phyloP scores from a whole-genome alignment of 176 grass and related monocot species.

The Oryza glaberrima region DNA sequence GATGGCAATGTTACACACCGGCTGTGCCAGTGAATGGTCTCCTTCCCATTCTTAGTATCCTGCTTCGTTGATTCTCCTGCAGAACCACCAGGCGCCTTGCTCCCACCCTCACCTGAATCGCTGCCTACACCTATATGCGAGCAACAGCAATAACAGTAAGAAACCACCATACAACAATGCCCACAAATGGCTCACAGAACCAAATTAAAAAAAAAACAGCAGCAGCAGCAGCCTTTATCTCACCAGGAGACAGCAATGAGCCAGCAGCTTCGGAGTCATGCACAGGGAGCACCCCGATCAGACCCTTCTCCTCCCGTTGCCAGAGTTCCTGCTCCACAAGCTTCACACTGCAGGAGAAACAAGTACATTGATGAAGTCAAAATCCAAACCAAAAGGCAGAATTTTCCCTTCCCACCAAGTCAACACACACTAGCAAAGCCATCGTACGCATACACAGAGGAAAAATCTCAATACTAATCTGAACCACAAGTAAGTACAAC shows the following conservation, averaged over 20 bases:
- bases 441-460: neutral
- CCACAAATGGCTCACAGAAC: slow-evolving; percentile 5
- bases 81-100: slow-evolving; percentile 52
- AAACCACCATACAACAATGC: neutral
- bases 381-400: slow-evolving; percentile 7
- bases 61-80: slow-evolving; percentile 67
- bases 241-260: slow-evolving; percentile 84
- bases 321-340: slow-evolving; percentile 97
- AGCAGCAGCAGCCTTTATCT: slow-evolving; percentile 21
- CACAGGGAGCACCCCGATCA: slow-evolving; percentile 96
- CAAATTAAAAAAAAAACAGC: neutral
- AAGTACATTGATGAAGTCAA: slow-evolving; percentile 13
- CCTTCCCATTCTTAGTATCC: slow-evolving; percentile 78
- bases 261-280: slow-evolving; percentile 70
- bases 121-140: slow-evolving; percentile 43
- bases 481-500: neutral
- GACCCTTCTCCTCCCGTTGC: slow-evolving; percentile 93
- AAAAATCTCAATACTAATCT: slow-evolving; percentile 1
- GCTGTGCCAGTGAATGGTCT: slow-evolving; percentile 94
- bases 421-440: slow-evolving; percentile 23
- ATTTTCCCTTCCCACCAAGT: neutral
- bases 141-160: slow-evolving; percentile 20
- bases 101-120: slow-evolving; percentile 67
- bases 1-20: slow-evolving; percentile 48
- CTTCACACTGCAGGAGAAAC: slow-evolving; percentile 73